Conservation (phyloP, 441 rosid species). For the Iberis amara region DNA sequence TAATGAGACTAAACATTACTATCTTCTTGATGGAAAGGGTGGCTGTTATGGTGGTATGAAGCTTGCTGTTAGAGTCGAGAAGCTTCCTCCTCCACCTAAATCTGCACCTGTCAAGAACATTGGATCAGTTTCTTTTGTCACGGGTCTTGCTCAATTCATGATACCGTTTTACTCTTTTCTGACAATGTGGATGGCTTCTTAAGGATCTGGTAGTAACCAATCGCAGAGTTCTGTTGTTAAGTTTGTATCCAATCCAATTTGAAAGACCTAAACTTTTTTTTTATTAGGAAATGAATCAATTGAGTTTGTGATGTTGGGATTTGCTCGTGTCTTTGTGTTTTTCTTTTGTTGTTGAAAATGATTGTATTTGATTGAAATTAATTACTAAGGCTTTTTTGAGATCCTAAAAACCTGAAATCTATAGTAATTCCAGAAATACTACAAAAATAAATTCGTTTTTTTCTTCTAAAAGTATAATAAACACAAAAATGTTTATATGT, state of each 20-base stretch:
- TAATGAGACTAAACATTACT: conserved; percentile 63
- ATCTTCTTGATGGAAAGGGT: conserved; percentile 75
- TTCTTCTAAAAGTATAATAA: neutral
- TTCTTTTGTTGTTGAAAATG: conserved; percentile 16
- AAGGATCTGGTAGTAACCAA: conserved; percentile 16
- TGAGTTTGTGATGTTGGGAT: conserved; percentile 18
- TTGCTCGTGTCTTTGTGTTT: conserved; percentile 6
- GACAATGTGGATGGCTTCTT: conserved; percentile 20
- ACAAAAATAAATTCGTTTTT: neutral
- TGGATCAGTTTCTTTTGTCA: conserved; percentile 23
- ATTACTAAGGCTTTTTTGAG: no score
- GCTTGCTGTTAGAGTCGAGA: conserved; percentile 57
- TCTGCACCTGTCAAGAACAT: conserved; percentile 43
- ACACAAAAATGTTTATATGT: conserved; percentile 15
- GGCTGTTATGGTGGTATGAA: conserved; percentile 80
- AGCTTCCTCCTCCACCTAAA: conserved; percentile 71
- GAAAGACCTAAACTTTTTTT: neutral
- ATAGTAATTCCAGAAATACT: no score
- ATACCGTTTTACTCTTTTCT: conserved; percentile 24
- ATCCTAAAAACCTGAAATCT: no score
- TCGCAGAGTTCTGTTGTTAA: conserved; percentile 4
- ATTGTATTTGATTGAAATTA: conserved; percentile 12
- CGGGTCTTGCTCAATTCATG: conserved; percentile 13
- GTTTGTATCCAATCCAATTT: conserved; percentile 4
- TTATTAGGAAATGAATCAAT: conserved; percentile 19